phyloP scores from a whole-genome alignment of 2,329 filamentous ascomycete species.

The Diaporthe caulivora region DNA sequence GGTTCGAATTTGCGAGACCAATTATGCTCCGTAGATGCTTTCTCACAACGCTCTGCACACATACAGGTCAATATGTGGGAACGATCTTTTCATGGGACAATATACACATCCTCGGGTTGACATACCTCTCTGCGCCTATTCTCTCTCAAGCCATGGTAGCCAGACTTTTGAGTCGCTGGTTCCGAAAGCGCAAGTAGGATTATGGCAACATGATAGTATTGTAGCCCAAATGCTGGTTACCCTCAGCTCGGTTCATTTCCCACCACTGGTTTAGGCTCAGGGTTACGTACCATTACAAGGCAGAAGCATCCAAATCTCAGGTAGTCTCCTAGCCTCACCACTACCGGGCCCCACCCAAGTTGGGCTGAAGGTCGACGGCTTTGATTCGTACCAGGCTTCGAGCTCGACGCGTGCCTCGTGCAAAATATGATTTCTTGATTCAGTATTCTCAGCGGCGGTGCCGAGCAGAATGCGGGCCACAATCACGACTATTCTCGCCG shows the following conservation, averaged over 20 bases:
- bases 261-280: background rate
- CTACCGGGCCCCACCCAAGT: background rate
- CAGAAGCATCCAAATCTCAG: conserved; percentile 19
- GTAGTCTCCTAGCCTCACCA: background rate
- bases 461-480: conserved; percentile 1
- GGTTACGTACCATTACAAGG: background rate
- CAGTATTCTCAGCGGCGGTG: background rate
- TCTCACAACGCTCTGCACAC: background rate
- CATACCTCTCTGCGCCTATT: conserved; percentile 8
- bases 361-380: background rate
- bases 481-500: background rate
- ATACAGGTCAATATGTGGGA: background rate
- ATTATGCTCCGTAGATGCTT: background rate
- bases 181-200: background rate
- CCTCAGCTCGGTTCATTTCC: background rate
- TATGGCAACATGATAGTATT: conserved; percentile 6
- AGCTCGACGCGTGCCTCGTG: background rate
- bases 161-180: conserved; percentile 1
- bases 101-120: background rate
- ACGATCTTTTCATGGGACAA: background rate
- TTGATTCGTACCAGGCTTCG: background rate
- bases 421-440: background rate
- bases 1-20: conserved; percentile 12
- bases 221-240: background rate
- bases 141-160: conserved; percentile 8